Base-by-base conservation (phyloP, 2,329 filamentous ascomycete species). In the Aspergillus pseudoviridinutans region DNA sequence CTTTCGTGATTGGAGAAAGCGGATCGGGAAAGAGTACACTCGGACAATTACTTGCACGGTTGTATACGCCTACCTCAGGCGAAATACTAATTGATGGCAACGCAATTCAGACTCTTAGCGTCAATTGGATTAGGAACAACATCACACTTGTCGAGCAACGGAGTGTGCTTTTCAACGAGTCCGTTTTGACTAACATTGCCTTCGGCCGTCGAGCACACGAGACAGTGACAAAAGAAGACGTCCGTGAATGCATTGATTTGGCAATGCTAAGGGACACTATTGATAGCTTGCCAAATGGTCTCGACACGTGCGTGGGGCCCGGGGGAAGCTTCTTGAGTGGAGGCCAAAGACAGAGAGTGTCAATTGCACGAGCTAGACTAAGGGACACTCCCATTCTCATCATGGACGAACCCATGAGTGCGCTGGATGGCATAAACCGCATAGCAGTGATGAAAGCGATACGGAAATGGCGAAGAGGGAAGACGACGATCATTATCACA, bases 1-100 rank as follows among this genome's bases (percentile, higher is more conserved):
- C 87, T 0, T 97, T 94, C 67, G 80, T 97, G 2, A 84, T 97
- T 51, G 94, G 93, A 0, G 84, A 82, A 66, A 96, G 91, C 67
- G 94, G 94, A 0, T 96, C 91, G 1, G 93, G 93, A 0, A 97
- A 97, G 72, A 96, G 91, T 64, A 97, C 93, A 0, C 69, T 97
- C 1, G 87, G 88, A 1, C 91, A 91, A 68, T 80, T 97, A 0
- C 79, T 97, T 0, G 80, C 92, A 52, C 84, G 87, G 12, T 89
- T 95, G 64, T 96, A 97, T 68, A 78, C 84, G 6, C 84, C 90
- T 0, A 72, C 76, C 0, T 76, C 76, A 0, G 93, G 92, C 0
- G 72, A 82, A 0, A 86, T 97, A 17, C 70, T 81, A 0, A 76
- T 97, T 9, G 91, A 96, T 66, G 86, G 83, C 0, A 70, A 81